phyloP scores from a whole-genome alignment of 2,329 filamentous ascomycete species.

The Hypoxylon sp. region DNA sequence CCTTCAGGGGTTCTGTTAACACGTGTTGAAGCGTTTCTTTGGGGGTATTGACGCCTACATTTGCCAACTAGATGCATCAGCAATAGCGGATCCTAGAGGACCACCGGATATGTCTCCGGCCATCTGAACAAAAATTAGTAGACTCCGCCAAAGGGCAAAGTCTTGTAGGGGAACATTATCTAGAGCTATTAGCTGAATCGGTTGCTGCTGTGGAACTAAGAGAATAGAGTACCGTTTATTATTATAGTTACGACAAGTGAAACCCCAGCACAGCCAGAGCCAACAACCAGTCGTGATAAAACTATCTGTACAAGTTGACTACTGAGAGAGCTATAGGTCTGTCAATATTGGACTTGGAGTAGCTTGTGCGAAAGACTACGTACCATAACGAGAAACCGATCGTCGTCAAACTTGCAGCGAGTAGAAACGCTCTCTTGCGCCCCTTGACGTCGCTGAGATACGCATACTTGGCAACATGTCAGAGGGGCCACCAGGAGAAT shows the following conservation, averaged over 20 bases:
- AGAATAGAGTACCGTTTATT: constrained; percentile 19
- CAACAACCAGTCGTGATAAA: constrained; percentile 22
- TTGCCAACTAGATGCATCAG: constrained; percentile 28
- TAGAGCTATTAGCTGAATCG: constrained; percentile 10
- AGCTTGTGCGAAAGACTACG: background rate
- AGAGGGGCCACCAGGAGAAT: background rate
- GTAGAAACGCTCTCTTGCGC: constrained; percentile 24
- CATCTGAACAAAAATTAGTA: constrained; percentile 32
- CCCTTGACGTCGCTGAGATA: constrained; percentile 28
- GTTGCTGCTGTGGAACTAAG: background rate
- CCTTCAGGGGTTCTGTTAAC: constrained; percentile 19
- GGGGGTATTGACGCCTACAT: constrained; percentile 11
- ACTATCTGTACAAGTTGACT: constrained; percentile 20
- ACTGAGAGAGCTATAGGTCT: constrained; percentile 21
- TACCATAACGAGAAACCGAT: constrained; percentile 28
- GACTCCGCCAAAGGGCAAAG: constrained; percentile 30
- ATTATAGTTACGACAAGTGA: constrained; percentile 25
- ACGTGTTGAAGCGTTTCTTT: background rate
- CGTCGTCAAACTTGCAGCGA: constrained; percentile 23
- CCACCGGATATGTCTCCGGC: constrained; percentile 30
- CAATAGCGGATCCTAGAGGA: constrained; percentile 23
- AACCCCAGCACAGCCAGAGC: constrained; percentile 24
- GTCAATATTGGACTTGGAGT: background rate
- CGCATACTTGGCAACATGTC: constrained; percentile 27
- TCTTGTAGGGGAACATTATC: constrained; percentile 29